Conservation (phyloP, 1,284 basidiomycete genomes). For the Leccinum pachyderme region DNA sequence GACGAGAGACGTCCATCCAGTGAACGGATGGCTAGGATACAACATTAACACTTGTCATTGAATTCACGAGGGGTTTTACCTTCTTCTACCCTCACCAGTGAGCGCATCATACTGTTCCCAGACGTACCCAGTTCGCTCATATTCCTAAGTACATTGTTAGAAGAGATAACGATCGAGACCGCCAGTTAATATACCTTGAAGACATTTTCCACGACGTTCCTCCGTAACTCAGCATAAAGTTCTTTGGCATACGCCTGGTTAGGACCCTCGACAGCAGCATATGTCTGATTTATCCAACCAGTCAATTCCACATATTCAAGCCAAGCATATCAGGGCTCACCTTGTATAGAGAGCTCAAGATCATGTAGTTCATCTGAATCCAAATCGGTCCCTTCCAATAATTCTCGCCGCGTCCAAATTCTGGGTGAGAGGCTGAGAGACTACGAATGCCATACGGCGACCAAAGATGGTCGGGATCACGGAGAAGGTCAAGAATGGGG, state of each 20-base stretch:
- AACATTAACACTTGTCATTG: slow-evolving; percentile 7
- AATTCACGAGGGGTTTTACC: slow-evolving; percentile 42
- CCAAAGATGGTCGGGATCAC: slow-evolving; percentile 84
- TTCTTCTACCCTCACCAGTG: slow-evolving; percentile 81
- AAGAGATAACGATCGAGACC: neutral
- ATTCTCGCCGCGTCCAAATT: slow-evolving; percentile 89
- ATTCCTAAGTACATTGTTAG: slow-evolving; percentile 62
- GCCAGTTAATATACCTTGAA: slow-evolving; percentile 57
- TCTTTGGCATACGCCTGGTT: slow-evolving; percentile 69
- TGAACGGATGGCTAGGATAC: slow-evolving; percentile 78
- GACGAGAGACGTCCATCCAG: slow-evolving; percentile 88
- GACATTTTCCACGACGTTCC: slow-evolving; percentile 84
- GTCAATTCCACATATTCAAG: slow-evolving; percentile 4
- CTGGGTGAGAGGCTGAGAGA: slow-evolving; percentile 78
- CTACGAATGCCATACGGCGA: slow-evolving; percentile 87
- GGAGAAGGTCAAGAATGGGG: slow-evolving; percentile 75
- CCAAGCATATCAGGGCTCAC: slow-evolving; percentile 39
- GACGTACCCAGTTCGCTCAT: slow-evolving; percentile 86
- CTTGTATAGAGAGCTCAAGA: slow-evolving; percentile 74
- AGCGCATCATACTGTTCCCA: slow-evolving; percentile 94
- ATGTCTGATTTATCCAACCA: slow-evolving; percentile 51
- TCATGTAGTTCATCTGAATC: slow-evolving; percentile 95
- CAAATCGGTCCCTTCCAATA: slow-evolving; percentile 97
- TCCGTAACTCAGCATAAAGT: slow-evolving; percentile 79
- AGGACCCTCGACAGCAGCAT: slow-evolving; percentile 78